Conservation (phyloP, 2,329 filamentous ascomycete genomes). For the Apiospora pterosperma region DNA sequence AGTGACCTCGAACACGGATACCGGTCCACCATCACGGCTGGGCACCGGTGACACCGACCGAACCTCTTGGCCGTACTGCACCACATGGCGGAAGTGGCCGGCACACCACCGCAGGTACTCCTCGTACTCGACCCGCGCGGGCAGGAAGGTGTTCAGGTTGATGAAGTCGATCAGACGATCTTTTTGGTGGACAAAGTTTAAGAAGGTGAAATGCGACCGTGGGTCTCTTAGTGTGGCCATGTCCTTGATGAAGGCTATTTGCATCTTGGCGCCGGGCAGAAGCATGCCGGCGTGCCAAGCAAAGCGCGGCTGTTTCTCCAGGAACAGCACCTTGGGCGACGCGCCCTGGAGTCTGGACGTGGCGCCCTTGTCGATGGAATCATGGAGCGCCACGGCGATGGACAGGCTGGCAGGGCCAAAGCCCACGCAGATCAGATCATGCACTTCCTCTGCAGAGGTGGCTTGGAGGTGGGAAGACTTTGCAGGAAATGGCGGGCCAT, state of each 20-base stretch:
- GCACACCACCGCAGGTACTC: conserved; percentile 96
- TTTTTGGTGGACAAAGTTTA: conserved; percentile 87
- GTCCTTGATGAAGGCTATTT: conserved; percentile 97
- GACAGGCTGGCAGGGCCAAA: conserved; percentile 91
- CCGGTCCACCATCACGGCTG: conserved; percentile 38
- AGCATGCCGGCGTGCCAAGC: conserved; percentile 97
- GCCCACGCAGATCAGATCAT: conserved; percentile 86
- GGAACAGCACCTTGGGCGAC: conserved; percentile 73
- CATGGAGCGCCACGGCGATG: conserved; percentile 84
- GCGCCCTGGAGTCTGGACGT: conserved; percentile 30
- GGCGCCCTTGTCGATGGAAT: conserved; percentile 58
- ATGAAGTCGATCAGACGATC: conserved; percentile 84
- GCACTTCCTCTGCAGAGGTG: conserved; percentile 59
- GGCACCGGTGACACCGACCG: conserved; percentile 63
- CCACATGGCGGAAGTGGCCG: conserved; percentile 67
- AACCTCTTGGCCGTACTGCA: conserved; percentile 77
- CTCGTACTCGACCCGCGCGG: conserved; percentile 84
- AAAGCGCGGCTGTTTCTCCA: conserved; percentile 81
- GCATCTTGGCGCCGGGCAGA: conserved; percentile 89
- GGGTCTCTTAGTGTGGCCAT: conserved; percentile 87
- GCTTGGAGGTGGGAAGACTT: conserved; percentile 44
- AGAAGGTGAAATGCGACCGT: conserved; percentile 86
- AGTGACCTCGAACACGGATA: conserved; percentile 65
- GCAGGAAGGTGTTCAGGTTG: conserved; percentile 85
- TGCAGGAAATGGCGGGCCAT: conserved; percentile 12